These are phyloP conservation scores for Colletotrichum siamense DNA, from an alignment of 2,329 filamentous ascomycete genomes.

Conservation along the genomic window DNA sequence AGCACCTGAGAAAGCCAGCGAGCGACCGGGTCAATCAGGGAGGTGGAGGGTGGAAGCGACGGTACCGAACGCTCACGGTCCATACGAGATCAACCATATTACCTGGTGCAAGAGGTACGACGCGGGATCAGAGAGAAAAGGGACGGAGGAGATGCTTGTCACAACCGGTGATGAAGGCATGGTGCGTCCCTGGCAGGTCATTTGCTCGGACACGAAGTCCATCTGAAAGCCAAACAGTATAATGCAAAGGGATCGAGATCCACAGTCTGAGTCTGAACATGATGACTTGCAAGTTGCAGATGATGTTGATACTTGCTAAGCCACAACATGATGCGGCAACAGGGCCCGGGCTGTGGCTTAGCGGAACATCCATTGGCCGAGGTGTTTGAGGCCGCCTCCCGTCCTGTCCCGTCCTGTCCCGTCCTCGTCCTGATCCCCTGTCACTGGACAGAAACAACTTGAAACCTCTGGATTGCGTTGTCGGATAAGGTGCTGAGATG, in stretches of 20 bases:
- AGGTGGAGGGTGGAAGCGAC: constrained; percentile 76
- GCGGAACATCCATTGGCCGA: background rate
- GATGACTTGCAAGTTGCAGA: background rate
- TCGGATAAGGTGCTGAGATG: background rate
- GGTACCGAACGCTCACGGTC: constrained; percentile 80
- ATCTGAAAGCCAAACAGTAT: background rate
- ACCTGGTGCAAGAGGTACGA: constrained; percentile 86
- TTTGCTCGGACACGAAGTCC: constrained; percentile 19
- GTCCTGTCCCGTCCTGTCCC: too few relatives aligned
- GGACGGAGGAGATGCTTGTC: constrained; percentile 81
- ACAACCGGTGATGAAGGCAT: constrained; percentile 93
- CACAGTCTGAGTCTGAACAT: background rate
- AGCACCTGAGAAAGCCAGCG: constrained; percentile 8
- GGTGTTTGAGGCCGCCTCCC: background rate
- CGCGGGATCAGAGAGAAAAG: constrained; percentile 57
- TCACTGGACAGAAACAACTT: background rate
- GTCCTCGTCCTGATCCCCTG: background rate
- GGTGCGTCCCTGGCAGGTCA: constrained; percentile 80
- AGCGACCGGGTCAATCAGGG: background rate
- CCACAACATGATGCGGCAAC: background rate
- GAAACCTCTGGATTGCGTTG: background rate
- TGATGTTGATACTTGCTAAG: background rate
- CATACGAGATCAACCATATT: constrained; percentile 93
- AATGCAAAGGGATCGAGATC: background rate
- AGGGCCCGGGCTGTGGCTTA: background rate